Base-by-base conservation (phyloP, 2,329 filamentous ascomycete species). In the Cadophora malorum region DNA sequence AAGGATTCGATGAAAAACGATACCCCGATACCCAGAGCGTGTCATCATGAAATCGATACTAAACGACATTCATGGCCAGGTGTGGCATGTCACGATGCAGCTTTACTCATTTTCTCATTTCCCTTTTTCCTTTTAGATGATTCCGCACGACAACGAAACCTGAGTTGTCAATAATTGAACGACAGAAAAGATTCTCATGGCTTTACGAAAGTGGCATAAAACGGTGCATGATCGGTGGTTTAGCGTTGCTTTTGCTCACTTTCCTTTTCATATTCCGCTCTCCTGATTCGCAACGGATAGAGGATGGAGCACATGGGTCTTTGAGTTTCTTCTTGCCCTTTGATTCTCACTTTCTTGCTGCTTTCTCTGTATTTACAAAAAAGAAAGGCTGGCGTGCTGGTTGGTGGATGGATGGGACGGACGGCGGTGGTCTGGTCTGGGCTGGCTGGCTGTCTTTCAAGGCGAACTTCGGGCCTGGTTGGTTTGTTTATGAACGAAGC, bases 171-270 rank as follows among this genome's bases (percentile, higher is more conserved):
- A 68, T 71, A 71, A 69, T 70, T 38, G 45, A 61, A 52, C 47
- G 33, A 50, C 41, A 38, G 35, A 59, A 50, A 50, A 68, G 53
- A 62, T 64, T 59, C 50, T 70, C 52, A 64, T 52, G 63, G 55
- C 65, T 60, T 70, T 55, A 70, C 67, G 66, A 72, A 64, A 53
- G 65, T 65, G 45, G 68, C 67, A 73, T 71, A 69, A 73, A 73
- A 72, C 47, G 73, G 71, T 69, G 72, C 72, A 75, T 72, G 33
- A 55, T 47, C 28, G 71, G 73, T 64, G 73, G 72, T 50, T 68
- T 71, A 74, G 74, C 74, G 73, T 55, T 21, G 64, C 64, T 66
- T 66, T n/a, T 41, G 53, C 5, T 28, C 25, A 23, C 31, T 60
- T 61, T 35, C 19, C 4, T 38, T 28, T 49, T 52, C 31, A 47